phyloP scores from a whole-genome alignment of 257 asterid species.

The Rehmannia glutinosa region DNA sequence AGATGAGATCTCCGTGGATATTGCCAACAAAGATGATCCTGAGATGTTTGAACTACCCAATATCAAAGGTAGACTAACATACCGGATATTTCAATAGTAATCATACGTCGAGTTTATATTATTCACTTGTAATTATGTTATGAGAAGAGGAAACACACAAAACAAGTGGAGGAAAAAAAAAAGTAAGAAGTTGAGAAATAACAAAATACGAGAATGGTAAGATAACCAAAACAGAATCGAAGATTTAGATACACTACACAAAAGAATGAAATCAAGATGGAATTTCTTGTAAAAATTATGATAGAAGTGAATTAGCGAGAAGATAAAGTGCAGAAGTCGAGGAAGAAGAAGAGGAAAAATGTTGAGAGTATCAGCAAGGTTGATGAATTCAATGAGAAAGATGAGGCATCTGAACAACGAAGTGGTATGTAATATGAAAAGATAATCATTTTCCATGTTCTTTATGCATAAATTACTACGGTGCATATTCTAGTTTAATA shows the following conservation, averaged over 20 bases:
- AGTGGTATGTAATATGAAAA: slow-evolving; percentile 25
- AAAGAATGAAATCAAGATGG: slow-evolving; percentile 22
- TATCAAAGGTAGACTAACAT: slow-evolving; percentile 24
- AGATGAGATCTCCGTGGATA: slow-evolving; percentile 20
- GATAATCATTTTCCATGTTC: background rate
- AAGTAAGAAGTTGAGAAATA: slow-evolving; percentile 30
- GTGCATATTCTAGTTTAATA: background rate
- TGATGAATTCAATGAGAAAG: slow-evolving; percentile 17
- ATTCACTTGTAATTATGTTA: background rate
- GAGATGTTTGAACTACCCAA: slow-evolving; percentile 4
- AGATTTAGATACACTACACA: background rate
- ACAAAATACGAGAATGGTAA: slow-evolving; percentile 28
- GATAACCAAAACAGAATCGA: slow-evolving; percentile 1
- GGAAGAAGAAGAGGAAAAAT: slow-evolving; percentile 38
- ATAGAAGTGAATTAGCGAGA: slow-evolving; percentile 20
- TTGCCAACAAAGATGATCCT: slow-evolving; percentile 8
- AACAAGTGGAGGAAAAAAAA: slow-evolving; percentile 25
- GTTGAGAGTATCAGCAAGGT: slow-evolving; percentile 14
- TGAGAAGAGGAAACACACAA: slow-evolving; percentile 30
- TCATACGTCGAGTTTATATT: background rate
- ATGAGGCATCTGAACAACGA: slow-evolving; percentile 19
- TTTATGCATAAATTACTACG: background rate
- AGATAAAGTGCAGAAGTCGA: slow-evolving; percentile 26
- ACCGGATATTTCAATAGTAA: background rate
- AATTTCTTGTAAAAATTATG: slow-evolving; percentile 12